These are phyloP conservation scores for Rutidosis leptorrhynchoides DNA, from an alignment of 129 eudicot genomes.

Conservation along the genomic window DNA sequence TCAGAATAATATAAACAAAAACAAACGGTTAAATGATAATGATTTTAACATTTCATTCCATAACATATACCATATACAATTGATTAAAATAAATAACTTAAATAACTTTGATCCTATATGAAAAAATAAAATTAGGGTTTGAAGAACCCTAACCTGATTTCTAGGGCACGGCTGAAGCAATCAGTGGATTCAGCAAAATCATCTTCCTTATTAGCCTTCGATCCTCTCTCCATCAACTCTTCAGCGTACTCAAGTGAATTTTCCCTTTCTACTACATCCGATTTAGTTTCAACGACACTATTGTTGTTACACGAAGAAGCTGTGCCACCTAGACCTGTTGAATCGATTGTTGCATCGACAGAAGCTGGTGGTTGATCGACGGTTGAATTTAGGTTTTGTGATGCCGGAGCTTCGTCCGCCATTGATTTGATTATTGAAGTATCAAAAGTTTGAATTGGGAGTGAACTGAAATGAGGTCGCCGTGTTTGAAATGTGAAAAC, in stretches of 20 bases:
- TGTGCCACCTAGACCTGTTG: conserved; percentile 42
- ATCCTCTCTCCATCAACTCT: conserved; percentile 67
- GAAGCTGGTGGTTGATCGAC: conserved; percentile 42
- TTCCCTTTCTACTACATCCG: conserved; percentile 38
- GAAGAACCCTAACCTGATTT: conserved; percentile 72
- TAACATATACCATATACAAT: neutral
- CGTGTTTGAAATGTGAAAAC: conserved; percentile 14
- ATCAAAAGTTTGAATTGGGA: conserved; percentile 14
- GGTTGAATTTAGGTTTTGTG: conserved; percentile 15
- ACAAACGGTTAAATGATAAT: neutral
- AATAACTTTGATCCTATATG: neutral
- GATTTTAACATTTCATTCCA: neutral
- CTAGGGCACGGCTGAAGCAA: conserved; percentile 93
- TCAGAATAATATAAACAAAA: too few relatives aligned
- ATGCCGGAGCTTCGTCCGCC: conserved; percentile 45
- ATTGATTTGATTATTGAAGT: conserved; percentile 23
- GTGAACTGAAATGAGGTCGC: neutral
- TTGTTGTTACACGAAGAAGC: conserved; percentile 67
- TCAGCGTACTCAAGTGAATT: conserved; percentile 62
- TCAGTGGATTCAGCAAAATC: conserved; percentile 76
- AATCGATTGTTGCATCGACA: conserved; percentile 59
- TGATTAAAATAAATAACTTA: too few relatives aligned
- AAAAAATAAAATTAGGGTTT: neutral
- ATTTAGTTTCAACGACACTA: conserved; percentile 36
- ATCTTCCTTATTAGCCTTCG: conserved; percentile 52